Evolutionary conservation across 139 green algal species (phyloP).

Genomic region (Chlamydomonas eustigma): DNA sequence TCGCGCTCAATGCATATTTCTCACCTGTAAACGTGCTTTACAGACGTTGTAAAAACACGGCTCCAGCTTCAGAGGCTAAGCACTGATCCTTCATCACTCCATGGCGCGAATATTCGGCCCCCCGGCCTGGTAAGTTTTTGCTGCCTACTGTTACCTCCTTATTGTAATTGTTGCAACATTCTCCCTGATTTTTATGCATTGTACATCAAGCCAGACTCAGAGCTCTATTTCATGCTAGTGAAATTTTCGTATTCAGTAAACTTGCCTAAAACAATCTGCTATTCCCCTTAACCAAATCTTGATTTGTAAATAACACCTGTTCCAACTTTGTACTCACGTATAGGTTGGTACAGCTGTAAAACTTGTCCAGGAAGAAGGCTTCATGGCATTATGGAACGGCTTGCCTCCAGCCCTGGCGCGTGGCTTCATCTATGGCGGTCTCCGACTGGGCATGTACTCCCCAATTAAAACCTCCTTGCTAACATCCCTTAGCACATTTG

Average conservation of each 20-base stretch:
- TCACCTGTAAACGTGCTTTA: no score
- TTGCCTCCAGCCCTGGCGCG: constrained; percentile 46
- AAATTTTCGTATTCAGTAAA: not conserved
- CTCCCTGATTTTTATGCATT: not conserved
- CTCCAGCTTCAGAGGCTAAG: constrained; percentile 1
- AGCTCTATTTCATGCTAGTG: not conserved
- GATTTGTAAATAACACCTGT: not conserved
- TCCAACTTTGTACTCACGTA: not conserved
- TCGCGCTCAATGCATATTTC: not conserved
- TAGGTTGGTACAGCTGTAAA: constrained; percentile 24
- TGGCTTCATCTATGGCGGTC: constrained; percentile 60
- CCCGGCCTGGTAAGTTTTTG: not conserved
- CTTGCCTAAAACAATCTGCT: constrained; percentile 1
- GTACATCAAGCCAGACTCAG: not conserved
- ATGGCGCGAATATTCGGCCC: not conserved
- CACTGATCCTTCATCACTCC: not conserved
- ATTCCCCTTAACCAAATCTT: no score
- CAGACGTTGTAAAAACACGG: not conserved
- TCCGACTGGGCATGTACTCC: constrained; percentile 78
- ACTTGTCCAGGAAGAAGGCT: constrained; percentile 42
- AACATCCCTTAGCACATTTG: not conserved
- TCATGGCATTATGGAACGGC: constrained; percentile 51
- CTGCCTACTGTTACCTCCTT: not conserved
- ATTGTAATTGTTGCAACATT: not conserved
- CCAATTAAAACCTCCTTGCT: constrained; percentile 52